These are phyloP conservation scores for Corylus americana DNA, from an alignment of 306 rosid genomes.

Conservation along the genomic window DNA sequence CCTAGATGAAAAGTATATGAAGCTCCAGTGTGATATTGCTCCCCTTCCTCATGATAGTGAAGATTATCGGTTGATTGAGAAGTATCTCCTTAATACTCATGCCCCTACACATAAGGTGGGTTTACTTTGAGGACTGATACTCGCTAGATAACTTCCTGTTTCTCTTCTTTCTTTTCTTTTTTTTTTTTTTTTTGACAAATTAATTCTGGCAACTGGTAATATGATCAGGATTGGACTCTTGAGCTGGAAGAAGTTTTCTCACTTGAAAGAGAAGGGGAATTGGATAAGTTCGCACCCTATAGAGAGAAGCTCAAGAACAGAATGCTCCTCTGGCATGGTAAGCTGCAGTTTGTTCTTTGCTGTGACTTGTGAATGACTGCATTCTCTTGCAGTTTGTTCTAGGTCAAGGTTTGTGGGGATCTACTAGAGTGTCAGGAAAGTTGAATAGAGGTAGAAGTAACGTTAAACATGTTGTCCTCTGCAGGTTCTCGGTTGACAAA, in stretches of 20 bases:
- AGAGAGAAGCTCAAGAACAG: slow-evolving; percentile 68
- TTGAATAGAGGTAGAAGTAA: slow-evolving; percentile 20
- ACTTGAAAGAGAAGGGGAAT: slow-evolving; percentile 89
- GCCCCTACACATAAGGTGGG: slow-evolving; percentile 94
- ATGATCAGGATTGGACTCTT: slow-evolving; percentile 85
- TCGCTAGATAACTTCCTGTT: neutral
- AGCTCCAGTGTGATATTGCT: slow-evolving; percentile 71
- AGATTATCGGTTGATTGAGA: slow-evolving; percentile 75
- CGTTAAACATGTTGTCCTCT: slow-evolving; percentile 16
- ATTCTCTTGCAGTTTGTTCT: slow-evolving; percentile 20
- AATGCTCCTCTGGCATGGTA: slow-evolving; percentile 99
- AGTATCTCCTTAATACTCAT: slow-evolving; percentile 84
- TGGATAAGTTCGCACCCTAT: slow-evolving; percentile 64
- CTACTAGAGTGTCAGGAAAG: slow-evolving; percentile 4
- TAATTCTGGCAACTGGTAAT: slow-evolving; percentile 24
- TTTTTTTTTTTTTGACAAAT: slow-evolving; percentile 8
- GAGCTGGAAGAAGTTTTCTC: slow-evolving; percentile 94
- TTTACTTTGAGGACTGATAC: slow-evolving; percentile 13
- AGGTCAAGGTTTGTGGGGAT: neutral
- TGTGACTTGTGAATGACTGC: slow-evolving; percentile 15
- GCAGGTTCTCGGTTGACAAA: slow-evolving; percentile 93
- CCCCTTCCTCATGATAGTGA: slow-evolving; percentile 86
- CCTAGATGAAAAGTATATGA: slow-evolving; percentile 87
- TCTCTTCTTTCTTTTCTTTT: slow-evolving; percentile 6
- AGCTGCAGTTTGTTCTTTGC: slow-evolving; percentile 24